Conservation (phyloP, 169 alveolate genomes). For the Plasmodium cynomolgi region DNA sequence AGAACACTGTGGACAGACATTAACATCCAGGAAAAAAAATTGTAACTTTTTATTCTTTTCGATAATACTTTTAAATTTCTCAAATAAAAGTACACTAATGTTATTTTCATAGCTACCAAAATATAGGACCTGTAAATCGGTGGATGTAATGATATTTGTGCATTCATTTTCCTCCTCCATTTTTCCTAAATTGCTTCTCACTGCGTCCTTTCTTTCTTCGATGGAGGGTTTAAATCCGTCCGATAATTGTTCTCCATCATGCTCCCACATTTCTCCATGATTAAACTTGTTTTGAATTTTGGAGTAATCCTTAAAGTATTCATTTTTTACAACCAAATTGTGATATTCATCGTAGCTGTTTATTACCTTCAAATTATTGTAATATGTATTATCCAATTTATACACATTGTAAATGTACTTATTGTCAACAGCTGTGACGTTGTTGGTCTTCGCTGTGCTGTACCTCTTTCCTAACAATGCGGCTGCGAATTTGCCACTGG, state of each 20-base stretch:
- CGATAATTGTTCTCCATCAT: not conserved
- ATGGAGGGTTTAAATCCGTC: conserved; percentile 1
- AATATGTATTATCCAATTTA: conserved; percentile 43
- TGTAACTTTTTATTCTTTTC: conserved; percentile 65
- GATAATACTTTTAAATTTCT: conserved; percentile 59
- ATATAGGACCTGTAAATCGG: conserved; percentile 53
- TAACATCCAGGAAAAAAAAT: conserved; percentile 62
- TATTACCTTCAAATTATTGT: conserved; percentile 60
- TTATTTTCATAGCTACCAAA: conserved; percentile 73
- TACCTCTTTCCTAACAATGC: not conserved
- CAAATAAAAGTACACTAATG: conserved; percentile 48
- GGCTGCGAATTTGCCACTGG: not conserved
- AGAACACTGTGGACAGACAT: conserved; percentile 63
- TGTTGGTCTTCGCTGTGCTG: conserved; percentile 4
- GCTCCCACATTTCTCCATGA: not conserved
- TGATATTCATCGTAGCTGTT: conserved; percentile 66
- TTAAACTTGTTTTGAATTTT: conserved; percentile 8
- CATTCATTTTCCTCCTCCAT: conserved; percentile 6
- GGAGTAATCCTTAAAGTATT: conserved; percentile 59
- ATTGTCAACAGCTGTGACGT: conserved; percentile 18
- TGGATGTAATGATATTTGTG: conserved; percentile 53
- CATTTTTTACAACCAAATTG: conserved; percentile 57
- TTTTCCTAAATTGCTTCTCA: conserved; percentile 7
- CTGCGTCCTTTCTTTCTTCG: not conserved
- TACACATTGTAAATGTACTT: conserved; percentile 54